A percentile compares a stretch with the other conserved stretches of the same genome.
These are phyloP conservation scores for Penicillium paxilli DNA, from an alignment of 495 filamentous ascomycete genomes.

Conservation along the genomic window DNA sequence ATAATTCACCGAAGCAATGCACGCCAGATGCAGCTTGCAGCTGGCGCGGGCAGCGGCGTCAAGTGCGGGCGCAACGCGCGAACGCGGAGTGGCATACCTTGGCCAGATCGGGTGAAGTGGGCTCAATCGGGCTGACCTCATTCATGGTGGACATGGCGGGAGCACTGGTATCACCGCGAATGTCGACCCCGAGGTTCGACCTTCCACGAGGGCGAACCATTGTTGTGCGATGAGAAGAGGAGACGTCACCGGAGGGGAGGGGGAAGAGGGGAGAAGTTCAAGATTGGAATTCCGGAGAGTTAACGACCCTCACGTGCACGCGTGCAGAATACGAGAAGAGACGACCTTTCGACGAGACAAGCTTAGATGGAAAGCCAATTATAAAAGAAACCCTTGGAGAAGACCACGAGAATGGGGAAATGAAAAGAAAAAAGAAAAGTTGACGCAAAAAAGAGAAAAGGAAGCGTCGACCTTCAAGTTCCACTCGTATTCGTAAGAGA, in stretches of 20 bases:
- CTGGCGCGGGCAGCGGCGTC: neutral
- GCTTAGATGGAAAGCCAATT: neutral
- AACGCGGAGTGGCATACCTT: conserved; percentile 32
- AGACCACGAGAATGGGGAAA: no score
- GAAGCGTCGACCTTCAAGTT: neutral
- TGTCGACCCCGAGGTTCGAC: conserved; percentile 52
- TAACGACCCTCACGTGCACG: neutral
- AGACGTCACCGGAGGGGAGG: neutral
- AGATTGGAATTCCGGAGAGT: neutral
- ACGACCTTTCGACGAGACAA: neutral
- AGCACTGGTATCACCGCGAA: conserved; percentile 52
- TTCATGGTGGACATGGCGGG: conserved; percentile 56
- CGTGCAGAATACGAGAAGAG: neutral
- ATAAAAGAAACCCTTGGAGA: neutral
- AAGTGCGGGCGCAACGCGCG: neutral
- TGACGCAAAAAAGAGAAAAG: neutral
- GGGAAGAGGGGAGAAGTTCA: neutral
- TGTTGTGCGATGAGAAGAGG: conserved; percentile 6
- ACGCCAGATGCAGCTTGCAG: neutral
- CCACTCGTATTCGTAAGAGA: neutral
- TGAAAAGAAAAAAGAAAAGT: neutral
- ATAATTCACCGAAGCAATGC: no score
- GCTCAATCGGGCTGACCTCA: conserved; percentile 44
- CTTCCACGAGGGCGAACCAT: conserved; percentile 49
- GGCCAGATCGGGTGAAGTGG: conserved; percentile 36